Base-by-base conservation (phyloP, 164 flowering plant species). In the Euptelea pleiosperma region DNA sequence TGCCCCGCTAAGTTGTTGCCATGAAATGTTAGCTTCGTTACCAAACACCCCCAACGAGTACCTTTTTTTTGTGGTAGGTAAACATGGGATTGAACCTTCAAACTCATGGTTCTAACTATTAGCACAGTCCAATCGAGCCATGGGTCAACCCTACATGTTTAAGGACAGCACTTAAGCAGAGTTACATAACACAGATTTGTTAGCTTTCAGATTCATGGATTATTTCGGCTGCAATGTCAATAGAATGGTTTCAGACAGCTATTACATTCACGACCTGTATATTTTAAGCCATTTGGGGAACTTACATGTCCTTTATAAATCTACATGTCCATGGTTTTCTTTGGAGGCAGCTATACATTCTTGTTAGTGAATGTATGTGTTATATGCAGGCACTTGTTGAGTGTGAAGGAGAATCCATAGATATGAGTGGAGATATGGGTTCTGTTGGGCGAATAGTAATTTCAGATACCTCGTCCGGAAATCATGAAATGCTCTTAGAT, bases 391-490 rank as follows among this genome's bases (percentile, higher is more conserved):
- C 76, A 26, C 94, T 93, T 71, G 81, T 90, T 74, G 99, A 93
- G 70, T 89, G 97, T 76, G 97, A 90, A 72, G 99, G 92, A 58
- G 91, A 88, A 16, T 82, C 98, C 58, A 79, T 93, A 58, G 99
- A 93, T 74, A 72, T 93, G 81, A 88, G 96, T 72, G 99, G 99
- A 44, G 99, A 93, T 70, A 71, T 90, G 70, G 99, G 99, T 61
- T 76, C 92, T 63, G 99, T 93, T 51, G 97, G 99, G 37, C 76
- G 99, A 39, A 47, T 90, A 52, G 68, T 86, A 30, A 70, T 93
- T 69, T 71, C 96, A 56, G 84, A 83, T 70, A 52, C 68, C 24
- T 65, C 81, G 37, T 68, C 80, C 10, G 78, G 75, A 66, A 71
- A 73, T 49, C 67, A 67, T 57, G 97, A 93, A 42, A 75, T 90